phyloP scores from a whole-genome alignment of 78 protist species.

The Blattamonas nauphoetae region DNA sequence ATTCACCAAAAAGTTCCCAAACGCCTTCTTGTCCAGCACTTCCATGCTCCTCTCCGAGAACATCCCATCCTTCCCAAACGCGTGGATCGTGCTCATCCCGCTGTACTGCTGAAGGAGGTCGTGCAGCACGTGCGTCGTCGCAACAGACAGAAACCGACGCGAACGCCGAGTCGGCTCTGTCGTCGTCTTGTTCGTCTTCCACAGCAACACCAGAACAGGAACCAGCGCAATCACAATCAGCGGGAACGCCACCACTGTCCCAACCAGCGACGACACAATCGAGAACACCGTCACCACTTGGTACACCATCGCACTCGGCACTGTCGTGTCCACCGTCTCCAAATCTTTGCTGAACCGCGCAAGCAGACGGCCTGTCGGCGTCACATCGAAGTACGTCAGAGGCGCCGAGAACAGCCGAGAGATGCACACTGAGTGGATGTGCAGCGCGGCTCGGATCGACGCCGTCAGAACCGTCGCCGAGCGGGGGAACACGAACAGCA shows the following conservation, averaged over 20 bases:
- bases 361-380: not conserved
- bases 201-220: not conserved
- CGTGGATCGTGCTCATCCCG: conserved; percentile 9
- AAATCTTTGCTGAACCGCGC: not conserved
- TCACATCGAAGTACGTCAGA: not conserved
- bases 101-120: not conserved
- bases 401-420: not conserved
- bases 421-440: not conserved
- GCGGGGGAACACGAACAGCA: not conserved
- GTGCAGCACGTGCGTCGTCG: not conserved
- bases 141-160: not conserved
- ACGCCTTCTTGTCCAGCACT: not conserved
- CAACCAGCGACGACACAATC: not conserved
- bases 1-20: not conserved
- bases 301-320: not conserved
- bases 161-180: not conserved
- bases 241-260: not conserved
- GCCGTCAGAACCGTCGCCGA: not conserved
- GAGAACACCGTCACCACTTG: not conserved
- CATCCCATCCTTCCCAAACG: not conserved
- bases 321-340: not conserved
- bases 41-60: not conserved
- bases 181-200: not conserved
- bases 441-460: not conserved
- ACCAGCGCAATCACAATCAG: not conserved